These are phyloP conservation scores for Tilletiaria anomala DNA, from an alignment of 1,284 basidiomycete genomes.

Conservation along the genomic window DNA sequence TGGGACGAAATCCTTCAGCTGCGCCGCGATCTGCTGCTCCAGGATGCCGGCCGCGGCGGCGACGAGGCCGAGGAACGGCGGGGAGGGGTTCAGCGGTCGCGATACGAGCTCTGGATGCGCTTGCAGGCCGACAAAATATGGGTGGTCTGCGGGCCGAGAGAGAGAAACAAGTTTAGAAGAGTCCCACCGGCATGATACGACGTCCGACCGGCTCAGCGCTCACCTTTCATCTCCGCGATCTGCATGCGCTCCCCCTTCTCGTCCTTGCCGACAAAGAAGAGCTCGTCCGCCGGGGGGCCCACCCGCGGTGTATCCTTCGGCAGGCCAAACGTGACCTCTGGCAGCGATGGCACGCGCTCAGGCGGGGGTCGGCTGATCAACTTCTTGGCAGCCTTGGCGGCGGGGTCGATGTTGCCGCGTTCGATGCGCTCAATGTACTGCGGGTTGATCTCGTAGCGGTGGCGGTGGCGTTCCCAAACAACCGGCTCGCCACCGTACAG, in stretches of 20 bases:
- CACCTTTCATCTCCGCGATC: constrained; percentile 58
- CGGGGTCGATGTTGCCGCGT: constrained; percentile 21
- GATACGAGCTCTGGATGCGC: constrained; percentile 98
- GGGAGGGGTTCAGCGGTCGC: constrained; percentile 92
- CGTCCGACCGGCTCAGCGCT: constrained; percentile 28
- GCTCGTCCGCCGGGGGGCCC: constrained; percentile 12
- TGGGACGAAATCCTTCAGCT: constrained; percentile 45
- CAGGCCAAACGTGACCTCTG: too few relatives aligned
- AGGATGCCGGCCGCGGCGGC: constrained; percentile 70
- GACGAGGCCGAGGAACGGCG: constrained; percentile 90
- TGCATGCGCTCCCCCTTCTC: constrained; percentile 97
- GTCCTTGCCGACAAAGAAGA: constrained; percentile 71
- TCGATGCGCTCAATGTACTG: constrained; percentile 62
- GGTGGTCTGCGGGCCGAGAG: constrained; percentile 54
- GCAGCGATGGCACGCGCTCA: too few relatives aligned
- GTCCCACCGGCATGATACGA: not conserved
- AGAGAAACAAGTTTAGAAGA: constrained; percentile 2
- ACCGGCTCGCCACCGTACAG: constrained; percentile 71
- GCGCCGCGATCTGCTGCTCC: constrained; percentile 58
- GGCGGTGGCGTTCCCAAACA: constrained; percentile 94
- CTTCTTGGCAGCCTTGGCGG: too few relatives aligned
- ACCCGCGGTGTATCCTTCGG: too few relatives aligned
- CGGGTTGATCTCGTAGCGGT: constrained; percentile 95
- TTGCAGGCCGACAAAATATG: constrained; percentile 87
- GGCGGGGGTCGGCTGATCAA: not conserved